Evolutionary conservation across 768 basidiomycete species (phyloP), one percentile per base, ranked within the genome.

Genomic region (Multifurca ochricompacta): DNA sequence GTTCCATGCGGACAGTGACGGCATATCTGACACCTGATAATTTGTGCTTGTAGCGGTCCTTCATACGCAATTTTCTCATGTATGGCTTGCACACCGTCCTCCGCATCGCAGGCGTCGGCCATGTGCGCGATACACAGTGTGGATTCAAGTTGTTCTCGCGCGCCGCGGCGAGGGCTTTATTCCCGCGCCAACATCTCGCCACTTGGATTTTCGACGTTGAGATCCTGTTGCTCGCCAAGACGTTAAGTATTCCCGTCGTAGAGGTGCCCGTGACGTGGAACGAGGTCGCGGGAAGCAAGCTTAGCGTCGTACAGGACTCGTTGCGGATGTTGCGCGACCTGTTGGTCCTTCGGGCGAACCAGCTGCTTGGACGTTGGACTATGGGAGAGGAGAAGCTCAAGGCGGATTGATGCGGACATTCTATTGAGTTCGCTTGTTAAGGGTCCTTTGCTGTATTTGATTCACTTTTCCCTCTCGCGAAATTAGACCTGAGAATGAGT

Each of bases 161-260:
- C 10, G 63, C 74, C 3, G 85, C 92, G 0, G 92, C 92, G 8
- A 80, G 76, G 48, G 78, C 79, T 54, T 82, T 97, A 57, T 97
- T 95, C 69, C 91, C 91, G 1, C 75, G 77, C 2, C 85, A 95
- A 64, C 93, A 90, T 64, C 83, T 95, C 27, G 74, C 85, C 5
- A 85, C 88, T 1, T 97, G 94, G 94, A 93, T 95, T 67, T 97
- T 97, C 63, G 94, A 97, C 69, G 93, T 96, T 54, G 94, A 97
- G 68, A 78, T 96, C 4, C 74, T 97, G 18, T 74, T 96, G 9
- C 76, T 94, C 35, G 91, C 93, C 8, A 85, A 89, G 65, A 78
- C 85, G 66, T 73, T 87, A 36, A 64, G 74, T 8, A 85, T 96
- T 54, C 88, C 91, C 1, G 85, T 93, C 1, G 76, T 69, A 6